Evolutionary conservation across 352 stramenopile species (phyloP).

Genomic region (Pythium insidiosum): DNA sequence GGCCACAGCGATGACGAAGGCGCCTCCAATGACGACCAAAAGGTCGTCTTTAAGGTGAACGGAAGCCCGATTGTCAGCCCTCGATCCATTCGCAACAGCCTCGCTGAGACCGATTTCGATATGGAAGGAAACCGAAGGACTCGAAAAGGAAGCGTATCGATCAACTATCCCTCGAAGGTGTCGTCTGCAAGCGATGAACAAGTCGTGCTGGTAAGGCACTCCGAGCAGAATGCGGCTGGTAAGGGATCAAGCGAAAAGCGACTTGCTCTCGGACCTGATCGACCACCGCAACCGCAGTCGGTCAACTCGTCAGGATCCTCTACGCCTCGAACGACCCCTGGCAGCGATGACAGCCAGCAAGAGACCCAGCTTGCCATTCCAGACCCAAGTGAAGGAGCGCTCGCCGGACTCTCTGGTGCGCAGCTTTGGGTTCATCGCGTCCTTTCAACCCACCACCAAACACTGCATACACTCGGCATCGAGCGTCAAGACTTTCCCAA

Average conservation of each 20-base stretch:
- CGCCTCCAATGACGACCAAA: constrained; percentile 21
- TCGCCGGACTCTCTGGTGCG: constrained; percentile 49
- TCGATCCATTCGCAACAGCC: constrained; percentile 53
- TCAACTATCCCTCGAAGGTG: constrained; percentile 4
- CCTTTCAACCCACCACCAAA: constrained; percentile 56
- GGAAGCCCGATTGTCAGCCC: constrained; percentile 60
- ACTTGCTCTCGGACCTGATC: too few species aligned
- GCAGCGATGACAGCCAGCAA: too few species aligned
- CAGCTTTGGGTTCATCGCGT: constrained; percentile 67
- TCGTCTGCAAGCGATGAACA: background rate
- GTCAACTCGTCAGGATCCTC: too few species aligned
- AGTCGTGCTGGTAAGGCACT: too few species aligned
- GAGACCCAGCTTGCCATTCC: constrained; percentile 11
- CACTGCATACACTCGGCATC: constrained; percentile 35
- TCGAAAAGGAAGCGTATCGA: constrained; percentile 17
- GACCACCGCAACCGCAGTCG: too few species aligned
- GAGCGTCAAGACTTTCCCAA: constrained; percentile 52
- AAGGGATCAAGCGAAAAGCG: too few species aligned
- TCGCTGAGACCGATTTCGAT: constrained; percentile 45
- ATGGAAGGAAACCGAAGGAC: constrained; percentile 30
- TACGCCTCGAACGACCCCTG: too few species aligned
- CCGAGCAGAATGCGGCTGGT: too few species aligned
- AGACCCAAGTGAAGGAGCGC: too few species aligned
- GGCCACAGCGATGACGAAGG: constrained; percentile 23
- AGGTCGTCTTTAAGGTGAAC: constrained; percentile 51